Conservation (phyloP, 2,329 filamentous ascomycete genomes). For the Aspergillus fischeri region DNA sequence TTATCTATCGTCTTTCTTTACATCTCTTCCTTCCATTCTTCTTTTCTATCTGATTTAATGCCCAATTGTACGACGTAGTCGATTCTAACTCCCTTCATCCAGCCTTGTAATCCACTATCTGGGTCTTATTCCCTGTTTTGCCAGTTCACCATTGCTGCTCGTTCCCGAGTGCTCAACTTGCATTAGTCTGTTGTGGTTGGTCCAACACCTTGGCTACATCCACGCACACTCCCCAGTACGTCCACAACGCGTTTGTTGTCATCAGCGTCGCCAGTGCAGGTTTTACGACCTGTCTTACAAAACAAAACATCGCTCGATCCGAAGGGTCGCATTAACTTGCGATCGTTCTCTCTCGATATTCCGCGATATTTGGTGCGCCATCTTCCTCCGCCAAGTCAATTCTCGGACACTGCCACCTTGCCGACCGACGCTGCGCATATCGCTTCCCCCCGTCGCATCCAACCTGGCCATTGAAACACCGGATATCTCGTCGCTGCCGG, state of each 20-base stretch:
- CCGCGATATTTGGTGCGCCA: neutral
- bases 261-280: conserved; percentile 4
- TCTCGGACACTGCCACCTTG: neutral
- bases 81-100: conserved; percentile 2
- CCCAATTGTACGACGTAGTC: conserved; percentile 5
- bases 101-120: conserved; percentile 2
- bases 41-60: conserved; percentile 1
- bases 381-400: neutral
- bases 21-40: neutral
- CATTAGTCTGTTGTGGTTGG: conserved; percentile 12
- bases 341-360: neutral
- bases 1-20: conserved; percentile 4
- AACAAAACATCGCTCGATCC: neutral
- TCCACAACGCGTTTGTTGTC: conserved; percentile 19
- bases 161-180: conserved; percentile 8
- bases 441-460: conserved; percentile 8
- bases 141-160: conserved; percentile 9
- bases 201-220: conserved; percentile 14
- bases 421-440: conserved; percentile 8
- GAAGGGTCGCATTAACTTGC: neutral
- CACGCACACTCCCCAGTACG: conserved; percentile 10
- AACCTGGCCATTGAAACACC: conserved; percentile 2
- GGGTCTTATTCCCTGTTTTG: conserved; percentile 10
- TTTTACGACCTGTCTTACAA: neutral
- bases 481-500: conserved; percentile 29